phyloP scores from a whole-genome alignment of 192 early-diverging fungal species.

The Pilobolus umbonatus region DNA sequence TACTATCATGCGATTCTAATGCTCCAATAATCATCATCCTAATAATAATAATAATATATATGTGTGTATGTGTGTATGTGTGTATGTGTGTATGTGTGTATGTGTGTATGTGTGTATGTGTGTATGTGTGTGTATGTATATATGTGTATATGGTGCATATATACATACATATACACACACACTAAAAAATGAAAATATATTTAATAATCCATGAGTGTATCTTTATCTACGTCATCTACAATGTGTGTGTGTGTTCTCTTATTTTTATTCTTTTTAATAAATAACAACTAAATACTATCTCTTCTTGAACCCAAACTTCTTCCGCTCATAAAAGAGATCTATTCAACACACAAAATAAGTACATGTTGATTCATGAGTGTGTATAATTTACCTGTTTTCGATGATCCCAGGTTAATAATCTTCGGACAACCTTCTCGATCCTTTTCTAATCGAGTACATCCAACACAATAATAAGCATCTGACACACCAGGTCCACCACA shows the following conservation, averaged over 20 bases:
- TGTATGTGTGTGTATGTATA: too few relatives aligned
- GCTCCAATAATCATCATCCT: too few relatives aligned
- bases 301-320: slow-evolving; percentile 84
- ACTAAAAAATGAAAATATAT: neutral
- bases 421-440: slow-evolving; percentile 97
- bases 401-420: slow-evolving; percentile 92
- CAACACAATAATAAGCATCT: slow-evolving; percentile 93
- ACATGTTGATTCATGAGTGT: neutral
- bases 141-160: neutral
- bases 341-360: neutral
- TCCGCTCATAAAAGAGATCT: slow-evolving; percentile 90
- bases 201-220: neutral
- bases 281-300: slow-evolving; percentile 35
- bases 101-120: too few relatives aligned
- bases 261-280: neutral
- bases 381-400: too few relatives aligned
- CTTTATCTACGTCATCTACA: neutral
- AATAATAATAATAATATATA: too few relatives aligned
- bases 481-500: slow-evolving; percentile 86
- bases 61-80: too few relatives aligned
- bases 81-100: too few relatives aligned
- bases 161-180: neutral
- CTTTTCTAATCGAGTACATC: slow-evolving; percentile 87
- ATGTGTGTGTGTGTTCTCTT: neutral
- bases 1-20: slow-evolving; percentile 14